Evolutionary conservation across 371 early-diverging fungal species (phyloP), one percentile per base, ranked within the genome.

Genomic region (Mortierella sp.): DNA sequence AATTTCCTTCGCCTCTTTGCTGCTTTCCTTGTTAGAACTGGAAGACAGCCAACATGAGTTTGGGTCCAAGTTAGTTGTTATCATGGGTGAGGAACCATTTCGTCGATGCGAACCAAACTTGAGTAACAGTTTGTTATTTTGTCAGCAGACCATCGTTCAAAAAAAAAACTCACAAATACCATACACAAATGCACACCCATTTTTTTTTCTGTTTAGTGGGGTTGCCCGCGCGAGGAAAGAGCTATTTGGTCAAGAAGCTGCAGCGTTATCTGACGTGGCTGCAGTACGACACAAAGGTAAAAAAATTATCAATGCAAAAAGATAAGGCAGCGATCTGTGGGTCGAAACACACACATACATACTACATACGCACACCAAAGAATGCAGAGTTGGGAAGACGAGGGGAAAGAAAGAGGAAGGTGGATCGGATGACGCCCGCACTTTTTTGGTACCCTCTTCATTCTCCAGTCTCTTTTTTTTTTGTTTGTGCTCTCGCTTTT

Each of bases 221-320:
- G 8, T 87, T 97, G 71, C 97, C 97, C 26, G 97, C 97, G 11
- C 90, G 97, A 76, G 97, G 97, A 63, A 97, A 97, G 86, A 94
- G 95, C 78, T 97, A 96, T 84, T 94, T 97, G 80, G 95, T 95
- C 83, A 95, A 96, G 87, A 97, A 97, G 84, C 88, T 97, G 42
- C 90, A 93, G 77, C 91, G 96, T 52, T 97, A 95, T 90, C 84
- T 94, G 77, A 92, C 90, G 47, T 93, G 94, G 94, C 80, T 94
- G 45, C 93, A 93, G 65, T 94, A 92, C 75, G 91, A 92, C 63
- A 93, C 94, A 31, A 92, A 89, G 88, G 93, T 93, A 90, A 71
- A 31, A 73, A 34, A 58, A 16, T 55, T 42, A 31, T 74, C 48
- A 44, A 50, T 54, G 68, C 63, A 63, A 63, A 55, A 73, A 45